Evolutionary conservation across 495 filamentous ascomycete genomes (phyloP).

Genomic region (Jackrogersella multiformis): DNA sequence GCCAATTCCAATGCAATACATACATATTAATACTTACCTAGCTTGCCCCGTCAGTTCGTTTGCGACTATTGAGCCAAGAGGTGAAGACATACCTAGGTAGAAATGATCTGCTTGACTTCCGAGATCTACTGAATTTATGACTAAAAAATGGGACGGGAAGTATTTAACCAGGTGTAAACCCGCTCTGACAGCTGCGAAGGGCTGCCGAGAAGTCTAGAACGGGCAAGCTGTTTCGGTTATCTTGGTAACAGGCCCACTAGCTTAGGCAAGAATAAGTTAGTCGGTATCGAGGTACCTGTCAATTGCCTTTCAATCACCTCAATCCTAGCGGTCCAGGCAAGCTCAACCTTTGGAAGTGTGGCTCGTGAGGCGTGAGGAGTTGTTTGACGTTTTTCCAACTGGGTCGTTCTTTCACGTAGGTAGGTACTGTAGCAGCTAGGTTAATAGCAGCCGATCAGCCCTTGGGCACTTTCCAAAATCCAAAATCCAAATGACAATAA

Average conservation of each 20-base stretch:
- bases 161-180: background rate
- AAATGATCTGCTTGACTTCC: slow-evolving; percentile 8
- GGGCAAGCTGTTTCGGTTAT: background rate
- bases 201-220: background rate
- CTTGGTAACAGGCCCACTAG: background rate
- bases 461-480: too few species aligned
- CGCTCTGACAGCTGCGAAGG: background rate
- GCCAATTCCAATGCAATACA: too few species aligned
- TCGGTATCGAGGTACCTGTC: background rate
- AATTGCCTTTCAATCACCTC: background rate
- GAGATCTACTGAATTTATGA: background rate
- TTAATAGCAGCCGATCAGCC: too few species aligned
- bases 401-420: slow-evolving; percentile 22
- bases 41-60: too few species aligned
- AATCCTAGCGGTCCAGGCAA: too few species aligned
- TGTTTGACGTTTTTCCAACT: slow-evolving; percentile 27
- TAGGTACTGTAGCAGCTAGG: too few species aligned
- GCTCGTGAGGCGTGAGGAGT: slow-evolving; percentile 14
- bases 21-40: too few species aligned
- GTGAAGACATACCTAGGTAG: background rate
- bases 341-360: slow-evolving; percentile 19
- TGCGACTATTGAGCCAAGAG: slow-evolving; percentile 19
- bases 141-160: too few species aligned
- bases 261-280: slow-evolving; percentile 1
- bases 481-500: too few species aligned